Evolutionary conservation across 176 grass and related monocot species (phyloP).

Genomic region (Zea mays): Zm-B73-REFERENCE-NAM-5.0 NC_050098.1:150048501-150049000

Average conservation of each 20-base stretch:
- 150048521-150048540: not conserved
- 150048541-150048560: not conserved
- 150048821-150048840: not conserved
- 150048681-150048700: no score
- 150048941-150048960: not conserved
- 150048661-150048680: no score
- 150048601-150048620: no score
- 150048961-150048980: slow-evolving; percentile 46
- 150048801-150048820: not conserved
- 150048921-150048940: not conserved
- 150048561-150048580: no score
- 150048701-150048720: no score
- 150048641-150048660: no score
- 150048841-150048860: not conserved
- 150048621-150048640: no score
- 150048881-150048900: not conserved
- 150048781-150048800: not conserved
- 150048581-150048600: no score
- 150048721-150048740: not conserved
- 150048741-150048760: not conserved
- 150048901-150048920: not conserved
- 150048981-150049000: slow-evolving; percentile 24
- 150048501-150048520: not conserved
- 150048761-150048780: not conserved
- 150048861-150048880: not conserved